Evolutionary conservation across 2,329 filamentous ascomycete species (phyloP), one percentile per base, ranked within the genome.

Genomic region (Coniochaeta sp.): DNA sequence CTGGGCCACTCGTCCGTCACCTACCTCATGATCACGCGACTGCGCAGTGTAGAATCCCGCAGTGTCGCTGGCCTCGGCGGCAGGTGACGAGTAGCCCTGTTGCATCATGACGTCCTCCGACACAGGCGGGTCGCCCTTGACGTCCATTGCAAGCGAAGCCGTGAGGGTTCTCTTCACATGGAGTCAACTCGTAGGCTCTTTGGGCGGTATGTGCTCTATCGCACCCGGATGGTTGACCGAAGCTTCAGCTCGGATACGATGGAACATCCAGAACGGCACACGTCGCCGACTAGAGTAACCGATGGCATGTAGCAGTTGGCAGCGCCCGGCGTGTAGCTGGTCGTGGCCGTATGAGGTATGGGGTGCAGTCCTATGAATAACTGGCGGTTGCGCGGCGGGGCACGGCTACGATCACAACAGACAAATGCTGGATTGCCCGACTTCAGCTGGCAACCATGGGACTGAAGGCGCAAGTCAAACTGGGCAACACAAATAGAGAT

Each of bases 51-150:
- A 80, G 65, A 80, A 80, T 2, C 77, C 70, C 8, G 73, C 71
- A 3, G 72, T 67, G 59, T 79, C 78, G 62, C 77, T 74, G 2
- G 67, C 72, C 59, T 81, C 78, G 9, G 74, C 73, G 19, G 73
- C 72, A 3, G 80, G 77, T 7, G 78, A 80, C 12, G 79, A 76
- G 64, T 81, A 82, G 38, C 61, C 63, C 40, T 75, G 70, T 54
- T 71, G 72, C 62, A 74, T 75, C 24, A 69, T 62, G 42, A 77
- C 68, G 55, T 68, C 69, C 57, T 73, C 73, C 58, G 70, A 67
- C 59, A 74, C 72, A n/a, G 72, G 70, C 10, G 66, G 63, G 57
- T 72, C 70, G 50, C 66, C 63, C 67, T 68, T 78, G 68, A 67
- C 73, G 52, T 68, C 66, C 67, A 68, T 68, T 10, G 22, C 6